These are phyloP conservation scores for Neofusicoccum sp. DNA, from an alignment of 2,329 filamentous ascomycete species.

Conservation along the genomic window DNA sequence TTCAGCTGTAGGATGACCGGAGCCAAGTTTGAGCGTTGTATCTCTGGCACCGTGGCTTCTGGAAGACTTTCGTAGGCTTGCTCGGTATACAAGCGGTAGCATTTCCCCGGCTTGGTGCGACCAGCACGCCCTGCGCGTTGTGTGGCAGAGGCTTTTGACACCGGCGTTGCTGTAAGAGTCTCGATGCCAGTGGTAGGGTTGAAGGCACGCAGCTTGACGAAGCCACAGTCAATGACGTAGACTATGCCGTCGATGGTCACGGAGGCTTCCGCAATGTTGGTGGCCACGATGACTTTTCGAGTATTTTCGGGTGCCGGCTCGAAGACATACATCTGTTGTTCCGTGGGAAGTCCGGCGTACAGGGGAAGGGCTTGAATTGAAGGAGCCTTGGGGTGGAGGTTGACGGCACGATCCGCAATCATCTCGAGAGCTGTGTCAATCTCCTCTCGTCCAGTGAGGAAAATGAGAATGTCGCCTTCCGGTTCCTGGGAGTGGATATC, in stretches of 20 bases:
- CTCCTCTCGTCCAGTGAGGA: slow-evolving; percentile 89
- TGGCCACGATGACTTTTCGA: slow-evolving; percentile 87
- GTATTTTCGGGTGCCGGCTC: slow-evolving; percentile 77
- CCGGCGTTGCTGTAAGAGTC: slow-evolving; percentile 73
- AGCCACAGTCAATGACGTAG: slow-evolving; percentile 87
- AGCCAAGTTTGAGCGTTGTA: slow-evolving; percentile 87
- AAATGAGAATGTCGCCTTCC: slow-evolving; percentile 84
- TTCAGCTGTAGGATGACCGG: slow-evolving; percentile 88
- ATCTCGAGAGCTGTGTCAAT: slow-evolving; percentile 81
- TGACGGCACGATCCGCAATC: slow-evolving; percentile 68
- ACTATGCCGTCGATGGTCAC: slow-evolving; percentile 91
- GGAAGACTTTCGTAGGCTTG: slow-evolving; percentile 63
- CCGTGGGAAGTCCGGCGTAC: slow-evolving; percentile 83
- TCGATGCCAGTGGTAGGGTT: slow-evolving; percentile 85
- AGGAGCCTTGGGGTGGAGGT: slow-evolving; percentile 59
- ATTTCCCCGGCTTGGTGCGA: slow-evolving; percentile 86
- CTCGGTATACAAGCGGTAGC: slow-evolving; percentile 89
- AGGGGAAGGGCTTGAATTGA: slow-evolving; percentile 72
- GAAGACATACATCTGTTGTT: slow-evolving; percentile 94
- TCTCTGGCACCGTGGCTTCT: slow-evolving; percentile 78
- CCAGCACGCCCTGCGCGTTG: slow-evolving; percentile 89
- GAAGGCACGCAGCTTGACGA: slow-evolving; percentile 85
- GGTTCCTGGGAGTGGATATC: slow-evolving; percentile 81
- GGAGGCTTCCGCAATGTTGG: slow-evolving; percentile 94
- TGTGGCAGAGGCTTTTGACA: slow-evolving; percentile 89